Conservation (phyloP, 1,139 yeast genomes). For the Lizanozyma gosingica region DNA sequence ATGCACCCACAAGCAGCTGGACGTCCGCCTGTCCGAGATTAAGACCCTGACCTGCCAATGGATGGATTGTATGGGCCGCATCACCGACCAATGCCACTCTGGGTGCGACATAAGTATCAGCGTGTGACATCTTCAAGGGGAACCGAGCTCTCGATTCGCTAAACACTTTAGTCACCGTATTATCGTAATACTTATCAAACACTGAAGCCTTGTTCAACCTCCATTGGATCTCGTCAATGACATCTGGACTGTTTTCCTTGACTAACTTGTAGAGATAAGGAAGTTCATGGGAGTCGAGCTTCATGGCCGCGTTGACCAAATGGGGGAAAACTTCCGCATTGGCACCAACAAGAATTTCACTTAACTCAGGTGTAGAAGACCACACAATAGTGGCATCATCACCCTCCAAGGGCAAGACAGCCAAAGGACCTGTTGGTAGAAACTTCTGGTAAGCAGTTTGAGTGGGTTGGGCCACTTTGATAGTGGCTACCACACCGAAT, state of each 20-base stretch:
- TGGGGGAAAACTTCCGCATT: conserved; percentile 56
- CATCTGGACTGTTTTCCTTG: conserved; percentile 30
- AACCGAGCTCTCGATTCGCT: conserved; percentile 73
- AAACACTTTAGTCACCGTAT: conserved; percentile 27
- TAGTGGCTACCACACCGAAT: conserved; percentile 86
- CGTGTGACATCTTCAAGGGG: conserved; percentile 84
- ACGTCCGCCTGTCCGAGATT: conserved; percentile 99
- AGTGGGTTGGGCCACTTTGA: conserved; percentile 60
- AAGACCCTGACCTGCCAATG: conserved; percentile 95
- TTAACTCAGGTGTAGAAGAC: conserved; percentile 77
- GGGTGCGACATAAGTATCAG: conserved; percentile 77
- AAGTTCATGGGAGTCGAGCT: conserved; percentile 45
- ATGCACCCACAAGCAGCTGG: conserved; percentile 53
- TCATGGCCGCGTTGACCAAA: conserved; percentile 79
- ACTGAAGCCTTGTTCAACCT: conserved; percentile 22
- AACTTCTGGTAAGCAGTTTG: conserved; percentile 89
- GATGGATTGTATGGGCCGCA: conserved; percentile 97
- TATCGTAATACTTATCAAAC: not conserved
- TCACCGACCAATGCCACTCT: conserved; percentile 91
- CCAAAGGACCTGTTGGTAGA: conserved; percentile 87
- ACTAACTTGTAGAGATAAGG: conserved; percentile 24
- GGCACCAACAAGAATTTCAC: conserved; percentile 51
- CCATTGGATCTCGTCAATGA: conserved; percentile 71
- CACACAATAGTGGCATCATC: conserved; percentile 87
- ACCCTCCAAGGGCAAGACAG: conserved; percentile 79